phyloP scores from a whole-genome alignment of 345 rosid species.

The Lagerstroemia speciosa region DNA sequence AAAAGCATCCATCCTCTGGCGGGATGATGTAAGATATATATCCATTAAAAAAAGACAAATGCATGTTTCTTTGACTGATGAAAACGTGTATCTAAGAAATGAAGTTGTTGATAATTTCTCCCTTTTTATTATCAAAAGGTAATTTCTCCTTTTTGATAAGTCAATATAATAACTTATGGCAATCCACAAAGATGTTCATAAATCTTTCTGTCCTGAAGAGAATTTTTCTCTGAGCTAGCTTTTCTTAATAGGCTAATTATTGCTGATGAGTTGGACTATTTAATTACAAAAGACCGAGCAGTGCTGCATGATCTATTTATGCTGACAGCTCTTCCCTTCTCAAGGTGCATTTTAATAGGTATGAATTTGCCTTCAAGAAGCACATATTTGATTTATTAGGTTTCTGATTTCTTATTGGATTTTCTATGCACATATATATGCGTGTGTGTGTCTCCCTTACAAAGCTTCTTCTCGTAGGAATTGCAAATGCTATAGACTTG shows the following conservation, averaged over 20 bases:
- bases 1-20: constrained; percentile 29
- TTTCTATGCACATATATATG: background rate
- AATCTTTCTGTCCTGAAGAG: background rate
- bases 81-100: background rate
- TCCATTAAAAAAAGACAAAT: background rate
- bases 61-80: background rate
- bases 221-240: constrained; percentile 3
- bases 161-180: background rate
- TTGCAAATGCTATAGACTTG: constrained; percentile 87
- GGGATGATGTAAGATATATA: constrained; percentile 56
- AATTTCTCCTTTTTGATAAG: background rate
- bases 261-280: constrained; percentile 85
- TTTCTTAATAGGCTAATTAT: constrained; percentile 46
- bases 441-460: background rate
- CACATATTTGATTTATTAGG: background rate
- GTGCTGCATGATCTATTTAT: constrained; percentile 90
- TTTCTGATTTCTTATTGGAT: background rate
- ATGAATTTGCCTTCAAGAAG: constrained; percentile 1
- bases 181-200: background rate
- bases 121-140: too few species aligned
- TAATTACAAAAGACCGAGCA: constrained; percentile 72
- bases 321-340: constrained; percentile 79
- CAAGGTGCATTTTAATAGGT: constrained; percentile 81
- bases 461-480: constrained; percentile 35
- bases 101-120: background rate